These are phyloP conservation scores for Blastobotrys persicus DNA, from an alignment of 1,139 yeast species.

Conservation along the genomic window DNA sequence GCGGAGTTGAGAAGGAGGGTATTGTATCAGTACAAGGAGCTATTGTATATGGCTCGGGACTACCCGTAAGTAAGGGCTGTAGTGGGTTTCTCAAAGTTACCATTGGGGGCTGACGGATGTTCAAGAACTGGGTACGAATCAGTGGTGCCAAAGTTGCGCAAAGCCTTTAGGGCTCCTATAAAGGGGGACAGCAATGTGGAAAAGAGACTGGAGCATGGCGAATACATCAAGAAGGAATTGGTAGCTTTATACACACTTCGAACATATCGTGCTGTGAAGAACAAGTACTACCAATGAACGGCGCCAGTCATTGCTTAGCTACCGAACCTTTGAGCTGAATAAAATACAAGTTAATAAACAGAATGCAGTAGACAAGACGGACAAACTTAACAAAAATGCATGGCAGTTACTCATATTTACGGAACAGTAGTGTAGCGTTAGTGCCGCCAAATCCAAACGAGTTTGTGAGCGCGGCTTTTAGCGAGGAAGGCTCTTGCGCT, in stretches of 20 bases:
- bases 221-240: slow-evolving; percentile 39
- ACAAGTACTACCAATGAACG: slow-evolving; percentile 34
- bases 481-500: slow-evolving; percentile 40
- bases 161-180: slow-evolving; percentile 26
- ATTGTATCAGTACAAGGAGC: slow-evolving; percentile 38
- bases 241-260: slow-evolving; percentile 36
- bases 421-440: slow-evolving; percentile 65
- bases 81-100: not conserved
- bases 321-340: too few species aligned
- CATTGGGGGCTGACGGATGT: too few species aligned
- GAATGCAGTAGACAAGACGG: too few species aligned
- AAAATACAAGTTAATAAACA: too few species aligned
- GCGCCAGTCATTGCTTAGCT: too few species aligned
- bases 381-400: too few species aligned
- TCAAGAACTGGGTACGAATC: slow-evolving; percentile 31
- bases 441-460: slow-evolving; percentile 99
- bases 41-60: slow-evolving; percentile 39
- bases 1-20: slow-evolving; percentile 27
- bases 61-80: slow-evolving; percentile 33
- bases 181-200: slow-evolving; percentile 21
- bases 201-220: slow-evolving; percentile 37
- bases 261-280: slow-evolving; percentile 37
- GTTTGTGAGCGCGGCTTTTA: slow-evolving; percentile 70
- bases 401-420: slow-evolving; percentile 31
- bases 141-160: slow-evolving; percentile 31